phyloP scores from a whole-genome alignment of 1,139 yeast species.

The Diutina rugosa region DNA sequence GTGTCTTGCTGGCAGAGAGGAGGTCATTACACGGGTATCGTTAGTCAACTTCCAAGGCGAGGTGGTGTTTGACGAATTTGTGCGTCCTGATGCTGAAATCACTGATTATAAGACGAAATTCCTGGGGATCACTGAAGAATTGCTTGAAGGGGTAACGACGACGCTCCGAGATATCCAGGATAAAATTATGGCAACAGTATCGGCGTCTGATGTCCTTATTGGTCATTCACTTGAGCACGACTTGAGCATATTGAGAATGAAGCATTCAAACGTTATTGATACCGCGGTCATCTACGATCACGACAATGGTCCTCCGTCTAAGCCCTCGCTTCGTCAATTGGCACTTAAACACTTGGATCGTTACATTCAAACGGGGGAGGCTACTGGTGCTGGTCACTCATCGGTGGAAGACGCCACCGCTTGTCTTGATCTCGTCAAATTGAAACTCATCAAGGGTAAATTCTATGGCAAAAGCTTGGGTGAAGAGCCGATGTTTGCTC shows the following conservation, averaged over 20 bases:
- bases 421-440: slow-evolving; percentile 62
- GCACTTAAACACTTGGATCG: slow-evolving; percentile 40
- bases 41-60: slow-evolving; percentile 50
- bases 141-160: slow-evolving; percentile 48
- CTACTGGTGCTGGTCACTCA: slow-evolving; percentile 57
- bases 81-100: slow-evolving; percentile 63
- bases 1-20: slow-evolving; percentile 52
- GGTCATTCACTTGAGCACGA: slow-evolving; percentile 72
- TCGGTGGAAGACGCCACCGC: slow-evolving; percentile 78
- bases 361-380: slow-evolving; percentile 47
- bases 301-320: slow-evolving; percentile 64
- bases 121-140: slow-evolving; percentile 77
- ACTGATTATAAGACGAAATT: slow-evolving; percentile 69
- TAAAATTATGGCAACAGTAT: slow-evolving; percentile 30
- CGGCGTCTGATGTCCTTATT: slow-evolving; percentile 42
- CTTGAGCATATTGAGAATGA: slow-evolving; percentile 41
- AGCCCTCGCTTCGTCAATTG: slow-evolving; percentile 65
- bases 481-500: slow-evolving; percentile 19
- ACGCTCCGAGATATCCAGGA: slow-evolving; percentile 56
- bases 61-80: slow-evolving; percentile 56
- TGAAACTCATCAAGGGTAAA: slow-evolving; percentile 55
- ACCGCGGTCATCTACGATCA: slow-evolving; percentile 60
- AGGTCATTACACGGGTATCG: slow-evolving; percentile 69
- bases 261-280: slow-evolving; percentile 58
- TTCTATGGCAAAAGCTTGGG: slow-evolving; percentile 45